Base-by-base conservation (phyloP, 768 basidiomycete genomes). In the Leucogyrophana mollusca region DNA sequence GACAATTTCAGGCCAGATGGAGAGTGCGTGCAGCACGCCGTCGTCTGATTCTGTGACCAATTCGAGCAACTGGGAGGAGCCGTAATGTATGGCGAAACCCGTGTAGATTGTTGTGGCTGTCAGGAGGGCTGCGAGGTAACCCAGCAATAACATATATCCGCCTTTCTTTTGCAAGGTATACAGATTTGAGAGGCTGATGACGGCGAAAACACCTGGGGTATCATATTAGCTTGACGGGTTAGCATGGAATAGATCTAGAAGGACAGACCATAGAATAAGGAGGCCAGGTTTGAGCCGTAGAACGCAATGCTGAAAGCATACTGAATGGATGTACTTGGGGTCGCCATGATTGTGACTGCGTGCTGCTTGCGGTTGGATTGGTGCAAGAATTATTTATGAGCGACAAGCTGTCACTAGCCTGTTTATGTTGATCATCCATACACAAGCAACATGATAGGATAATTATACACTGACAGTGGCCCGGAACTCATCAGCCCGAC, bases 1-100 rank as follows among this genome's bases (percentile, higher is more conserved):
- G 4, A 46, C 36, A 18, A 46, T 20, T 39, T 46, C 21, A 16
- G 35, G 35, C 45, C 45, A 46, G 34, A 46, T 22, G 8, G 45
- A 46, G 4, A 43, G 14, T 20, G 21, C 27, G n/a, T n/a, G n/a
- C n/a, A n/a, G n/a, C n/a, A n/a, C n/a, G 13, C 21, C 18, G 11
- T 20, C 33, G 27, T 34, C 22, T 13, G 44, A 20, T 24, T 17
- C 22, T 11, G 20, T 20, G 30, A 35, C 27, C 21, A 45, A 11
- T 3, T 17, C 22, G 4, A 45, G 18, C 5, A 45, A 21, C 22
- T 45, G 44, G 7, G 34, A 4, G 14, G 38, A 17, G 14, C 38
- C 44, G 27, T 45, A 45, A 21, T 45, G 18, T 20, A 45, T 22
- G 20, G 44, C 30, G 4, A 45, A n/a, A 13, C 32, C 44, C 30